Conservation (phyloP, 805 yeast species). For the Myxozyma kluyveri region DNA sequence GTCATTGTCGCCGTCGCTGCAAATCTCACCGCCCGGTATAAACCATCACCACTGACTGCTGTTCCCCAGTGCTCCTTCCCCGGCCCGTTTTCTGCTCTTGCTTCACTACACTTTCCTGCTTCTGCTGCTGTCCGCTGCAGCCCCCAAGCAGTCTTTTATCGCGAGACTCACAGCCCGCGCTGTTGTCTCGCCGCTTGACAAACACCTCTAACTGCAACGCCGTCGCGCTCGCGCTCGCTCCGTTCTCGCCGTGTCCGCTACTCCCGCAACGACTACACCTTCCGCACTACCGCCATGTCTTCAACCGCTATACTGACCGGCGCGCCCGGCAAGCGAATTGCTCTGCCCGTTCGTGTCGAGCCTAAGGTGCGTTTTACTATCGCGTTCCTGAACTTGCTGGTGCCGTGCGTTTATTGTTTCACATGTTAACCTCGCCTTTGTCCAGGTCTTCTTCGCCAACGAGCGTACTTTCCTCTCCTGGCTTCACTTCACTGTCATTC, state of each 20-base stretch:
- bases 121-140: too few species aligned
- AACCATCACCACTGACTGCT: too few species aligned
- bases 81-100: too few species aligned
- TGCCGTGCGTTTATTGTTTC: not conserved
- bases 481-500: constrained; percentile 97
- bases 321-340: constrained; percentile 86
- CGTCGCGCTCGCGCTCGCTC: not conserved
- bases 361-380: constrained; percentile 57
- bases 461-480: constrained; percentile 98
- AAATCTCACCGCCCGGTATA: too few species aligned
- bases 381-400: not conserved
- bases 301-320: constrained; percentile 71
- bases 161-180: too few species aligned
- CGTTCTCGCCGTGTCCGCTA: not conserved
- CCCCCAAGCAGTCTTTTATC: too few species aligned
- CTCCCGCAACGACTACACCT: not conserved
- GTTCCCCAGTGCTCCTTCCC: too few species aligned
- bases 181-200: too few species aligned
- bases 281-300: constrained; percentile 48
- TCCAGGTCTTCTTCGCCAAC: constrained; percentile 86
- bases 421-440: not conserved
- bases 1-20: too few species aligned
- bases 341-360: constrained; percentile 96
- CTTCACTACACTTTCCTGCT: too few species aligned
- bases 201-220: not conserved